These are phyloP conservation scores for Candida vartiovaarae DNA, from an alignment of 805 yeast species.

Conservation along the genomic window DNA sequence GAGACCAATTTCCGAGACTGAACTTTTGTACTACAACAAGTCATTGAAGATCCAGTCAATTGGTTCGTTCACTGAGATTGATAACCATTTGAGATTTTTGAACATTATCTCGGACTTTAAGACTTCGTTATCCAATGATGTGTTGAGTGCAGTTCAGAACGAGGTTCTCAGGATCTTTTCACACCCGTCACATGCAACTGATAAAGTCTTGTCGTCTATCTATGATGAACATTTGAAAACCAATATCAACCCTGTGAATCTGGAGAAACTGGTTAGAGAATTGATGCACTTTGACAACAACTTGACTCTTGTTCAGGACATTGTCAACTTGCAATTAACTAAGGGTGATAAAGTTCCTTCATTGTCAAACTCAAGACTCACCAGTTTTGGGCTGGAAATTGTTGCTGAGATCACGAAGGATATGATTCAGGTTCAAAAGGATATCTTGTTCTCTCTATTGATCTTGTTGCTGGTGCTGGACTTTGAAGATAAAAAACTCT, in stretches of 20 bases:
- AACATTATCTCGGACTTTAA: constrained; percentile 34
- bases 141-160: constrained; percentile 26
- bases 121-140: constrained; percentile 30
- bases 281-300: constrained; percentile 32
- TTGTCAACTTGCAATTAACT: constrained; percentile 25
- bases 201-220: constrained; percentile 27
- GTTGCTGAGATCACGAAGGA: constrained; percentile 25
- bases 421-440: constrained; percentile 23
- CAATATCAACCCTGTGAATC: constrained; percentile 32
- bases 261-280: constrained; percentile 33
- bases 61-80: constrained; percentile 1
- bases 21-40: constrained; percentile 26
- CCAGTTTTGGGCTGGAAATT: constrained; percentile 17
- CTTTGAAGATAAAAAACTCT: constrained; percentile 25
- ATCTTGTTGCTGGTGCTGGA: constrained; percentile 31
- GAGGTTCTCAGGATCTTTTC: constrained; percentile 32
- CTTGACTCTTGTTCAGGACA: constrained; percentile 29
- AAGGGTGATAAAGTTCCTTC: neutral
- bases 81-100: constrained; percentile 25
- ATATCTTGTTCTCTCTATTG: constrained; percentile 27
- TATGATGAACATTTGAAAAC: constrained; percentile 36
- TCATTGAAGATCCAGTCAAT: constrained; percentile 12
- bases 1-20: constrained; percentile 28
- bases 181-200: constrained; percentile 17
- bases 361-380: constrained; percentile 14